Conservation (phyloP, 306 rosid genomes). For the Arachis hypogaea region DNA sequence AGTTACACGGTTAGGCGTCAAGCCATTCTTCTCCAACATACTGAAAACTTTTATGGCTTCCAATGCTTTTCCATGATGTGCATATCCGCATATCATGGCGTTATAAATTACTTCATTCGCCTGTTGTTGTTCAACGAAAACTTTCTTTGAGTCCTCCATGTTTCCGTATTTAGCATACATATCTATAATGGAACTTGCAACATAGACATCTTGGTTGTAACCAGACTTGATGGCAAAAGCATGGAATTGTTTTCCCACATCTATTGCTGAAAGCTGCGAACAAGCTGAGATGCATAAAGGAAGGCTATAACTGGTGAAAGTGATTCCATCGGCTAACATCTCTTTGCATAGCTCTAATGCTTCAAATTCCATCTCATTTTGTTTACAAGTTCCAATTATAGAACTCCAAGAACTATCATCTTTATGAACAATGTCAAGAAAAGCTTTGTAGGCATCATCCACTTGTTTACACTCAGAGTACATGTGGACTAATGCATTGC, state of each 20-base stretch:
- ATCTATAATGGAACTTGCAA: conserved; percentile 55
- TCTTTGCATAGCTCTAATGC: conserved; percentile 53
- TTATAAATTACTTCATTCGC: conserved; percentile 53
- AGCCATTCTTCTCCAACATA: conserved; percentile 46
- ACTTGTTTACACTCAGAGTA: conserved; percentile 53
- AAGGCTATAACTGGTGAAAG: conserved; percentile 58
- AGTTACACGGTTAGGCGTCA: conserved; percentile 47
- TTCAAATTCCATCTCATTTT: conserved; percentile 51
- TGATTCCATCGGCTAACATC: conserved; percentile 52
- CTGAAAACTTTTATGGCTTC: conserved; percentile 46
- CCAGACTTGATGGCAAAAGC: conserved; percentile 48
- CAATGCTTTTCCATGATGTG: conserved; percentile 56
- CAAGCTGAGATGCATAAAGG: conserved; percentile 54
- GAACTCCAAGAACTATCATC: conserved; percentile 63
- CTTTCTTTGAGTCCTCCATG: conserved; percentile 48
- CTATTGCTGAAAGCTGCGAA: conserved; percentile 47
- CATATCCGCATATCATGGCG: conserved; percentile 56
- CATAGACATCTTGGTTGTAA: conserved; percentile 48
- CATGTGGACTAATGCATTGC: conserved; percentile 58
- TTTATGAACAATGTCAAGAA: conserved; percentile 43
- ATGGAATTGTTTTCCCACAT: conserved; percentile 50
- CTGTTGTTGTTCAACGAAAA: conserved; percentile 45
- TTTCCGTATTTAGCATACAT: conserved; percentile 62
- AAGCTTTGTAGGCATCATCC: conserved; percentile 47
- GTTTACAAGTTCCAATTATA: conserved; percentile 52